Evolutionary conservation across 2,329 filamentous ascomycete genomes (phyloP), one percentile per base, ranked within the genome.

Genomic region (Zasmidium cellare): DNA sequence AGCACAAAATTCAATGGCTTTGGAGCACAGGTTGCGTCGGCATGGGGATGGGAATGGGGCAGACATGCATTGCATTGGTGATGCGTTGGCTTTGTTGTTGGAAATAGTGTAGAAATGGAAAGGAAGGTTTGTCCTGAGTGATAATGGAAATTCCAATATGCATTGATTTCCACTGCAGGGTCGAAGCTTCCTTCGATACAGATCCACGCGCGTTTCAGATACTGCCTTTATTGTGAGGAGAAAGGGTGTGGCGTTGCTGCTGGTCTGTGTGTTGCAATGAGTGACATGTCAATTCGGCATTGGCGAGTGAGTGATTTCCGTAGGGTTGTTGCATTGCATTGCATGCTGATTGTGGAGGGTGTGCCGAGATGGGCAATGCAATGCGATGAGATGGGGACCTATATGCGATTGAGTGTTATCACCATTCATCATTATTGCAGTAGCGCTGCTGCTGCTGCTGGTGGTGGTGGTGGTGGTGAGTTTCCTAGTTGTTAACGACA

Each of bases 231-330:
- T 3, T 41, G 7, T 3, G 16, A 18, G n/a, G 7, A 6, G 35
- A 41, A 41, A 28, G 25, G 25, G 25, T 5, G 25, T 6, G 11
- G 11, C 6, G 6, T 6, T 41, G 35, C 6, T 14, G 35, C 35
- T 41, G 35, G 35, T 28, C 25, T 28, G 25, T 28, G 25, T 28
- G 25, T 3, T 18, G 35, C 16, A 14, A 9, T 41, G 35, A 3
- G 16, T 41, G 35, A 41, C 35, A 41, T 41, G 35, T 41, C 35
- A 41, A 14, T 41, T n/a, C 35, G 35, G 35, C 35, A 41, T 18
- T 51, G 48, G 23, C 38, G 31, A 41, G 47, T 56, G 28, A 19
- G 28, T 35, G 53, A 25, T 44, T 46, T 35, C 23, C 38, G n/a
- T 31, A 20, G 35, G 23, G 24, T 28, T 46, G 28, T 31, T 31